Conservation (phyloP, 306 rosid species). For the Vachellia pachyceras region DNA sequence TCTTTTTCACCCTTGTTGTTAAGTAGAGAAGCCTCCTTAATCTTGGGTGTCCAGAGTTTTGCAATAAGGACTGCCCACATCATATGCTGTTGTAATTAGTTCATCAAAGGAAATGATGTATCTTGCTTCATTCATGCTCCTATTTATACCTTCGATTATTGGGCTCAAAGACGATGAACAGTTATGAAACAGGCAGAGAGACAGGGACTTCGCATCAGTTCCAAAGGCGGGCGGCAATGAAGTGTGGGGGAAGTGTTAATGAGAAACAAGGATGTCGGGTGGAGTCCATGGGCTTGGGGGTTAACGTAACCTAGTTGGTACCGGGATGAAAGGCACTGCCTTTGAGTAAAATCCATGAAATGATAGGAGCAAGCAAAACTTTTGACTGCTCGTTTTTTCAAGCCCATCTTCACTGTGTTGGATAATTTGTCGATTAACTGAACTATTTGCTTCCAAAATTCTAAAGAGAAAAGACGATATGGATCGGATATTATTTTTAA, state of each 20-base stretch:
- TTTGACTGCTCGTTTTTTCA: neutral
- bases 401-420: neutral
- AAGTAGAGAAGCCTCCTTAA: slow-evolving; percentile 19
- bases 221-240: neutral
- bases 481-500: neutral
- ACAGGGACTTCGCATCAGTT: neutral
- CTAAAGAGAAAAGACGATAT: neutral
- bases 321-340: slow-evolving; percentile 51
- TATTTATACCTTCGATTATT: neutral
- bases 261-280: neutral
- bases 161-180: neutral
- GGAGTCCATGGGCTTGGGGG: slow-evolving; percentile 34
- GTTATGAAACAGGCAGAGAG: neutral
- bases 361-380: slow-evolving; percentile 2
- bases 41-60: slow-evolving; percentile 49
- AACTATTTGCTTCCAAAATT: too few species aligned
- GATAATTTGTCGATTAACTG: neutral
- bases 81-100: neutral
- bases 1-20: neutral
- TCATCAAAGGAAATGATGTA: too few species aligned
- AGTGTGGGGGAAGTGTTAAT: too few species aligned
- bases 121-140: too few species aligned
- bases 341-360: slow-evolving; percentile 38
- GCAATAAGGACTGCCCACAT: slow-evolving; percentile 38
- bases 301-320: slow-evolving; percentile 38